Evolutionary conservation across 2,329 filamentous ascomycete genomes (phyloP).

Genomic region (Cladosporium austrohemisphaericum): DNA sequence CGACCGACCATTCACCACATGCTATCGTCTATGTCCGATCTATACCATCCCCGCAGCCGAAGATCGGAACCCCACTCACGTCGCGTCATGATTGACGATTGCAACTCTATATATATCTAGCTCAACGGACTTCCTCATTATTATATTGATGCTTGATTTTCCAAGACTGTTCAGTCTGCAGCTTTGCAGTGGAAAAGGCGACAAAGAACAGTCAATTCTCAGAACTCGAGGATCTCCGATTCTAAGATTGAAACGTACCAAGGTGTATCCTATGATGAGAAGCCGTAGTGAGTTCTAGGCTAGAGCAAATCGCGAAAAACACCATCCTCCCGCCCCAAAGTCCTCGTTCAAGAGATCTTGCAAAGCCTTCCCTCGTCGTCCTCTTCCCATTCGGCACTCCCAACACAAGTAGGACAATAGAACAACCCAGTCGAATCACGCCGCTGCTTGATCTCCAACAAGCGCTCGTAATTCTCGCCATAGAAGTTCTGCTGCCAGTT

Average conservation of each 20-base stretch:
- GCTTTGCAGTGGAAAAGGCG: too few species aligned
- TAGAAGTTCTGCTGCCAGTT: constrained; percentile 20
- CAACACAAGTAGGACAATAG: constrained; percentile 23
- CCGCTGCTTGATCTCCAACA: constrained; percentile 18
- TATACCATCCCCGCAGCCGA: constrained; percentile 12
- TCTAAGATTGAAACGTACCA: too few species aligned
- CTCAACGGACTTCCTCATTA: background rate
- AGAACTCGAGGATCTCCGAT: too few species aligned
- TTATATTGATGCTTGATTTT: background rate
- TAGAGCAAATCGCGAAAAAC: too few species aligned
- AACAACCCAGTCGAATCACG: constrained; percentile 19
- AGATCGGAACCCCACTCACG: constrained; percentile 7
- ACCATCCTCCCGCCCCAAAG: too few species aligned
- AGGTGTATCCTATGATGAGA: too few species aligned
- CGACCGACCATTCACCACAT: too few species aligned
- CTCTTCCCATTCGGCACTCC: constrained; percentile 18
- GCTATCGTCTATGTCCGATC: constrained; percentile 5
- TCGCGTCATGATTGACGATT: constrained; percentile 12
- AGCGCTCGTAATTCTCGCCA: constrained; percentile 18
- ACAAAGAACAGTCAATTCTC: too few species aligned
- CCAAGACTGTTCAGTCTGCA: too few species aligned
- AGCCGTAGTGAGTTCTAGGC: too few species aligned
- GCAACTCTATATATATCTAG: constrained; percentile 1
- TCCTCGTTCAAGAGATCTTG: background rate
- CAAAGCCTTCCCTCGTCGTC: constrained; percentile 16